A percentile compares a stretch with the other conserved stretches of the same genome.
These are phyloP conservation scores for Xylariaceae sp. DNA, from an alignment of 2,329 filamentous ascomycete genomes.

Conservation along the genomic window DNA sequence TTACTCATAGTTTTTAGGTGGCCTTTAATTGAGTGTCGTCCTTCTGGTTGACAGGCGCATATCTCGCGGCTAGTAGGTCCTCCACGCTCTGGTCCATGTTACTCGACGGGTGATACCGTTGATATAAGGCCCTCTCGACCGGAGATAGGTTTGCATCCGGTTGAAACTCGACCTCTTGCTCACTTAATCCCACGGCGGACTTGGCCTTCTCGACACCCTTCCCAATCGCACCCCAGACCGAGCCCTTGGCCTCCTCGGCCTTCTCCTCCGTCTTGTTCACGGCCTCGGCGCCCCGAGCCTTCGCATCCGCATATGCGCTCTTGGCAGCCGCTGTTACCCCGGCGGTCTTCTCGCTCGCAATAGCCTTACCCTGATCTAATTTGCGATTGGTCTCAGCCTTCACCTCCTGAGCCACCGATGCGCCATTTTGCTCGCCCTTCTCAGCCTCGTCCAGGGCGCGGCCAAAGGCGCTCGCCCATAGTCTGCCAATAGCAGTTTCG, in stretches of 20 bases:
- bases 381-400: slow-evolving; percentile 35
- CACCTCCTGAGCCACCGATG: slow-evolving; percentile 12
- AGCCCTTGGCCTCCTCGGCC: slow-evolving; percentile 42
- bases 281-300: slow-evolving; percentile 32
- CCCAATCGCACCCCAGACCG: slow-evolving; percentile 44
- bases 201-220: slow-evolving; percentile 43
- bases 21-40: slow-evolving; percentile 40
- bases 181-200: slow-evolving; percentile 38
- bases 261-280: slow-evolving; percentile 36
- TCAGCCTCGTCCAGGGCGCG: slow-evolving; percentile 35
- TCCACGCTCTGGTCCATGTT: slow-evolving; percentile 44
- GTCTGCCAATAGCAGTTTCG: slow-evolving; percentile 51
- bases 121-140: slow-evolving; percentile 55
- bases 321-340: slow-evolving; percentile 37
- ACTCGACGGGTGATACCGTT: slow-evolving; percentile 50
- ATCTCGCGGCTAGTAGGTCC: slow-evolving; percentile 39
- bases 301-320: slow-evolving; percentile 36
- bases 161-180: slow-evolving; percentile 41
- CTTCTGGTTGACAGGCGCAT: slow-evolving; percentile 38
- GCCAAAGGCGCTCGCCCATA: slow-evolving; percentile 48
- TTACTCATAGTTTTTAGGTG: slow-evolving; percentile 11
- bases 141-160: slow-evolving; percentile 46
- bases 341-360: slow-evolving; percentile 39
- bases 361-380: slow-evolving; percentile 38
- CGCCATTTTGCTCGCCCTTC: too few species aligned